Evolutionary conservation across 2,329 filamentous ascomycete genomes (phyloP).

Genomic region (Aspergillus fijiensis): DNA sequence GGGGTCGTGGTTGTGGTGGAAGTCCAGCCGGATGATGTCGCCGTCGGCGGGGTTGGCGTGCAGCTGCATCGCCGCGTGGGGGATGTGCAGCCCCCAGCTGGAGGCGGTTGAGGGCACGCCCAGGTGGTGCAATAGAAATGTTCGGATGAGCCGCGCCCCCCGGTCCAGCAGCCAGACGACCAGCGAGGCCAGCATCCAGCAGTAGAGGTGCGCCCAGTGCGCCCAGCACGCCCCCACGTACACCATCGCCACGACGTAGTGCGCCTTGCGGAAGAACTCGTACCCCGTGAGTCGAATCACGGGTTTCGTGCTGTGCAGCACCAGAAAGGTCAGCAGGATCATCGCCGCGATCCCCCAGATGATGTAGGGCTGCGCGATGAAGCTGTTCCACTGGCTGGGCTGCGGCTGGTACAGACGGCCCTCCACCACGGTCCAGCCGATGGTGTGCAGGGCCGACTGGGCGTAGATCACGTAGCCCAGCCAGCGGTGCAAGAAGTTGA

Average conservation of each 20-base stretch:
- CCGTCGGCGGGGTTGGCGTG: slow-evolving; percentile 56
- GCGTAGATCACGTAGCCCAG: slow-evolving; percentile 69
- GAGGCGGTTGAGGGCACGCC: slow-evolving; percentile 34
- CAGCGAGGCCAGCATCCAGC: slow-evolving; percentile 67
- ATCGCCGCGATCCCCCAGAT: slow-evolving; percentile 72
- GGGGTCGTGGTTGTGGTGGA: slow-evolving; percentile 58
- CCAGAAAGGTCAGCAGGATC: slow-evolving; percentile 61
- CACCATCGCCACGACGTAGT: slow-evolving; percentile 70
- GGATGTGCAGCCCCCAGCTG: slow-evolving; percentile 53
- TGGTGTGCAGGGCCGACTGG: slow-evolving; percentile 67
- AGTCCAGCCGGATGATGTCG: slow-evolving; percentile 65
- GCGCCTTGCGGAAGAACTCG: slow-evolving; percentile 73
- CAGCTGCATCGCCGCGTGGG: slow-evolving; percentile 56
- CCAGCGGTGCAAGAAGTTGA: slow-evolving; percentile 78
- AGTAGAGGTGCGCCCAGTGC: slow-evolving; percentile 68
- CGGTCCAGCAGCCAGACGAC: slow-evolving; percentile 67
- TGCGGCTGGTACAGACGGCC: slow-evolving; percentile 69
- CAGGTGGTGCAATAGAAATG: slow-evolving; percentile 61
- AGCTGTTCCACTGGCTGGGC: slow-evolving; percentile 56
- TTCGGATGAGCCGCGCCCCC: slow-evolving; percentile 57
- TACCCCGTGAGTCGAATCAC: slow-evolving; percentile 69
- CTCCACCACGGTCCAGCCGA: slow-evolving; percentile 69
- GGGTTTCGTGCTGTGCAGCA: slow-evolving; percentile 58
- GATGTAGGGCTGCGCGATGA: slow-evolving; percentile 66
- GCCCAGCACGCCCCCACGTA: slow-evolving; percentile 75